A percentile compares a stretch with the other conserved stretches of the same genome.
phyloP scores from a whole-genome alignment of 2,329 filamentous ascomycete species.

The Akanthomyces uredinophilus region DNA sequence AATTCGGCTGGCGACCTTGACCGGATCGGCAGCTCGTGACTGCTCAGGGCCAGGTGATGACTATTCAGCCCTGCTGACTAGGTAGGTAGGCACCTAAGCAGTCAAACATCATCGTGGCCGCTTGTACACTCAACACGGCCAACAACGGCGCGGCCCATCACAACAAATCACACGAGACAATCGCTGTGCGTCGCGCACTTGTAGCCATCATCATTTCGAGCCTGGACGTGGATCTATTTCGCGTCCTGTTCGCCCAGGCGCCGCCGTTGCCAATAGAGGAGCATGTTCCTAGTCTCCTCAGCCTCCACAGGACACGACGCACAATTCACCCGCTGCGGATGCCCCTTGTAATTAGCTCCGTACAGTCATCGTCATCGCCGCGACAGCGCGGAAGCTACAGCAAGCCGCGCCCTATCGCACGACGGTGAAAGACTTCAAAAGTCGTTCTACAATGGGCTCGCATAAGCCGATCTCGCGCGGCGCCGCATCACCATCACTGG shows the following conservation, averaged over 20 bases:
- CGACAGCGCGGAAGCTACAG: background rate
- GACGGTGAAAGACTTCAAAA: background rate
- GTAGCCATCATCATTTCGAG: background rate
- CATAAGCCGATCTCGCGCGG: background rate
- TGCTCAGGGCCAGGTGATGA: slow-evolving; percentile 1
- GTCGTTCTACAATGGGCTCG: background rate
- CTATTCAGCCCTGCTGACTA: background rate
- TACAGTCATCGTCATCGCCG: background rate
- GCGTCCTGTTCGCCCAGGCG: background rate
- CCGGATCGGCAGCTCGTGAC: slow-evolving; percentile 6
- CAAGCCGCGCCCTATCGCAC: background rate
- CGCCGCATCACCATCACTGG: background rate
- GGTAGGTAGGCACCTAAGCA: too few species aligned
- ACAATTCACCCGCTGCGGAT: background rate
- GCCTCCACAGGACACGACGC: background rate
- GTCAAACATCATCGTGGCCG: background rate
- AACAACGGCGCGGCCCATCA: background rate
- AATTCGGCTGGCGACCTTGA: background rate
- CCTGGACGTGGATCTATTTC: background rate
- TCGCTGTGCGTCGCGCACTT: background rate
- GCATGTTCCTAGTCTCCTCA: background rate
- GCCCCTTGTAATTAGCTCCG: background rate
- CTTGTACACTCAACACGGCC: slow-evolving; percentile 5
- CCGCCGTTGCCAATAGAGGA: background rate
- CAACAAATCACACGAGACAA: background rate